Conservation (phyloP, 2,329 filamentous ascomycete genomes). For the Coleophoma crateriformis region DNA sequence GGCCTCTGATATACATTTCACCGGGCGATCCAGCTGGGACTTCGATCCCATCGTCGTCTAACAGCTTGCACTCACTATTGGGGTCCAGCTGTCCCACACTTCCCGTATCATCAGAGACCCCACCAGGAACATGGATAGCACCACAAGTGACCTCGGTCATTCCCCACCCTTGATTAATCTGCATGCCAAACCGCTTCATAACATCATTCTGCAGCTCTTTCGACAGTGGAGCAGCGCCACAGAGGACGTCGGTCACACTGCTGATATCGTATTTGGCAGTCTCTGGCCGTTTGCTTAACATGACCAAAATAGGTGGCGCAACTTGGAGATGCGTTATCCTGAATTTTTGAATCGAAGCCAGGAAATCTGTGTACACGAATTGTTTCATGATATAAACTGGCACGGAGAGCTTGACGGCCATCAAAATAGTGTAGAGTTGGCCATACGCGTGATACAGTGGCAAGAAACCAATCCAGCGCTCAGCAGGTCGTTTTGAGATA, state of each 20-base stretch:
- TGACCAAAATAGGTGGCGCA: constrained; percentile 53
- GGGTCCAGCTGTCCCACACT: constrained; percentile 47
- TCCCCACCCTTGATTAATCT: constrained; percentile 50
- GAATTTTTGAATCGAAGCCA: constrained; percentile 42
- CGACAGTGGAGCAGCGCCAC: constrained; percentile 47
- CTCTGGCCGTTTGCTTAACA: constrained; percentile 52
- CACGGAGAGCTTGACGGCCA: constrained; percentile 35
- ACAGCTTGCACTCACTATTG: constrained; percentile 46
- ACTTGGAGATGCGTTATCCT: constrained; percentile 47
- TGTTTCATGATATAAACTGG: constrained; percentile 52
- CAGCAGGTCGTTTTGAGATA: constrained; percentile 32
- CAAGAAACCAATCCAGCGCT: constrained; percentile 53
- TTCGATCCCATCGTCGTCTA: constrained; percentile 47
- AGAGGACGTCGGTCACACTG: constrained; percentile 38
- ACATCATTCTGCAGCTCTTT: constrained; percentile 39
- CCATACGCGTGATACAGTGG: constrained; percentile 61
- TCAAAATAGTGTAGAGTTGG: constrained; percentile 46
- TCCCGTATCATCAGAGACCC: constrained; percentile 33
- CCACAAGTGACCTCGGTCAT: constrained; percentile 51
- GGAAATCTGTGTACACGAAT: constrained; percentile 47
- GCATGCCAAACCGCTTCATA: constrained; percentile 32
- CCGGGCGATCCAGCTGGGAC: constrained; percentile 40
- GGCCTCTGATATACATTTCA: constrained; percentile 48
- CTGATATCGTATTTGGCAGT: constrained; percentile 46
- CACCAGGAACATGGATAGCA: constrained; percentile 35